These are phyloP conservation scores for Talinum fruticosum DNA, from an alignment of 148 eudicot genomes.

Conservation along the genomic window DNA sequence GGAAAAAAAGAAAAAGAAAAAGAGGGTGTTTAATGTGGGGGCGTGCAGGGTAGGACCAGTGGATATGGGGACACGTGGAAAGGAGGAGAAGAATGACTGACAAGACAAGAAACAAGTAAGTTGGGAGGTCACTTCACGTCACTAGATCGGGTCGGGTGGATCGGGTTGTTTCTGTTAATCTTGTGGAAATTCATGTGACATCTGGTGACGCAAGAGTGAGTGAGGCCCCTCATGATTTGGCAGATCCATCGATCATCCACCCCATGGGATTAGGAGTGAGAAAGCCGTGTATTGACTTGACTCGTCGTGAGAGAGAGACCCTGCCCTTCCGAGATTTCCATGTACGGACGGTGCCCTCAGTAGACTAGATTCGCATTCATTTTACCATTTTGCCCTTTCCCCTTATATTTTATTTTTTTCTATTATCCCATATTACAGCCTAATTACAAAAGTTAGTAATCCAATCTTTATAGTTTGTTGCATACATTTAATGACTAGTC, in stretches of 20 bases:
- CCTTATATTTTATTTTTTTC: background rate
- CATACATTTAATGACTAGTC: too few relatives aligned
- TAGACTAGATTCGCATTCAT: background rate
- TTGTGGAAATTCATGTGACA: background rate
- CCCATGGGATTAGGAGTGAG: background rate
- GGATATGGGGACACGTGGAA: background rate
- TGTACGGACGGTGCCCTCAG: background rate
- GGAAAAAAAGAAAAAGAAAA: too few relatives aligned
- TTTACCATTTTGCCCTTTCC: background rate
- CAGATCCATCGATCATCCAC: background rate
- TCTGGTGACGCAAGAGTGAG: background rate
- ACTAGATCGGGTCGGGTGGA: too few relatives aligned
- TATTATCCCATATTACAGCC: too few relatives aligned
- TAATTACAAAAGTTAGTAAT: too few relatives aligned
- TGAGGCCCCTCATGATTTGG: background rate
- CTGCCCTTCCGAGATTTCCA: background rate
- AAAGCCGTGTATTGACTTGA: background rate
- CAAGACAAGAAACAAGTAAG: background rate
- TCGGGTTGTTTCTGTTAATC: too few relatives aligned
- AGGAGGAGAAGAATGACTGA: background rate
- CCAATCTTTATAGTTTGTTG: too few relatives aligned
- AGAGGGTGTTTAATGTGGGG: too few relatives aligned
- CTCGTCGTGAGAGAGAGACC: background rate
- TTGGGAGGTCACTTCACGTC: background rate
- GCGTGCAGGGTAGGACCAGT: background rate